A percentile compares a stretch with the other conserved stretches of the same genome.
These are phyloP conservation scores for Lycium barbarum DNA, from an alignment of 257 asterid species.

Conservation along the genomic window DNA sequence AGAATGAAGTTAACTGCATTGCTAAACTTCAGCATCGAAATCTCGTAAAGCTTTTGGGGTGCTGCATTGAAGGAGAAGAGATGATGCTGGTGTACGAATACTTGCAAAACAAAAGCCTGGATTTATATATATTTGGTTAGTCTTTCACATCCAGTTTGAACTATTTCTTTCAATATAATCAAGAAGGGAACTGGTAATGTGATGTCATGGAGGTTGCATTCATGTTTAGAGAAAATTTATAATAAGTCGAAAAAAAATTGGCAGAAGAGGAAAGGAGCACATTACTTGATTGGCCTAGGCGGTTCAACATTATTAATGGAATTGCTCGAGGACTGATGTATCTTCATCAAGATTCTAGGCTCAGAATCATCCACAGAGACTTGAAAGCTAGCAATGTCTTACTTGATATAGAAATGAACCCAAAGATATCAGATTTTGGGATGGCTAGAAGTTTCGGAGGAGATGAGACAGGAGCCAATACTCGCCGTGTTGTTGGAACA, in stretches of 20 bases:
- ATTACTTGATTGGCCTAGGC: constrained; percentile 54
- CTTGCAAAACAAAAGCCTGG: constrained; percentile 48
- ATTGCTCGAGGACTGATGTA: constrained; percentile 59
- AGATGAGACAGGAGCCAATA: constrained; percentile 52
- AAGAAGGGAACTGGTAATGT: background rate
- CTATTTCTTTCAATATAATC: background rate
- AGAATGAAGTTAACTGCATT: constrained; percentile 47
- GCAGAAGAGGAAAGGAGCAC: constrained; percentile 41
- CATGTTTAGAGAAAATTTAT: background rate
- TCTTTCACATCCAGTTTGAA: background rate
- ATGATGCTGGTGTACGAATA: constrained; percentile 47
- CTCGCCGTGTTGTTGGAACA: constrained; percentile 58
- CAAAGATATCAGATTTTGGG: constrained; percentile 69
- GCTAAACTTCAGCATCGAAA: constrained; percentile 53
- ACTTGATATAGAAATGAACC: constrained; percentile 53
- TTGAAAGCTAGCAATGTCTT: constrained; percentile 63
- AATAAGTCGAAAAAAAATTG: background rate
- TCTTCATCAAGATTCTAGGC: constrained; percentile 64
- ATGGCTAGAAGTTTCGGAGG: constrained; percentile 53
- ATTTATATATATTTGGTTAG: constrained; percentile 41
- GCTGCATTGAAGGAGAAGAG: constrained; percentile 46
- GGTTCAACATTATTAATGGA: constrained; percentile 50
- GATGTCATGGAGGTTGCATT: background rate
- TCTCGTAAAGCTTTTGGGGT: constrained; percentile 49
- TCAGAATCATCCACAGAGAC: constrained; percentile 55